Percentiles rank a stretch among this genome's conserved stretches.
Conservation (phyloP, 495 filamentous ascomycete species). For the Penicillium cataractarum region DNA sequence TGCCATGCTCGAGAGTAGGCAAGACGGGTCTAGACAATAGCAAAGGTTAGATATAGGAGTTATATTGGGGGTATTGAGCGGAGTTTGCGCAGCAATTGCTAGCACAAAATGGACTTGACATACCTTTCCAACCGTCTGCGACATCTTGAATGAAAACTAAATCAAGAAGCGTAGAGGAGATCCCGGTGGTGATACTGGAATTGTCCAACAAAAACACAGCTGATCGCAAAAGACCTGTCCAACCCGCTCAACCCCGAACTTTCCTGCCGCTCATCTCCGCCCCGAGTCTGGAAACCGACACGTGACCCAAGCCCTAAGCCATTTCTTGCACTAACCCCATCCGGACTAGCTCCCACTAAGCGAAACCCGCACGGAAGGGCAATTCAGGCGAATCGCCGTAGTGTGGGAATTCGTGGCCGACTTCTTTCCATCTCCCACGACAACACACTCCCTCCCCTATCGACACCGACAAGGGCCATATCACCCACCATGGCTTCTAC, state of each 20-base stretch:
- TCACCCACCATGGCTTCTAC: constrained; percentile 67
- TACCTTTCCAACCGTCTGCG: constrained; percentile 53
- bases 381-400: constrained; percentile 35
- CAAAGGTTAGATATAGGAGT: constrained; percentile 9
- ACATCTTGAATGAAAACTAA: constrained; percentile 38
- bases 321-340: constrained; percentile 14
- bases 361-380: constrained; percentile 50
- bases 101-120: neutral
- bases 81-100: neutral
- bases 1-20: constrained; percentile 98
- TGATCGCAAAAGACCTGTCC: constrained; percentile 12
- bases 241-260: constrained; percentile 21
- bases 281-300: constrained; percentile 28
- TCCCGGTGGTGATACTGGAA: neutral
- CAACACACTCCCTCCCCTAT: constrained; percentile 50
- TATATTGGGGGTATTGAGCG: constrained; percentile 4
- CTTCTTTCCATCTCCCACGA: constrained; percentile 39
- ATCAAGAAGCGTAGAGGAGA: neutral
- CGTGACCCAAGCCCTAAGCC: constrained; percentile 39
- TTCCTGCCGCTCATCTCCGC: constrained; percentile 19
- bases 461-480: constrained; percentile 53
- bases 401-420: constrained; percentile 36
- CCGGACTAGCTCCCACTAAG: constrained; percentile 44
- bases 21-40: constrained; percentile 78
- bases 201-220: constrained; percentile 4